A percentile compares a stretch with the other conserved stretches of the same genome.
These are phyloP conservation scores for Coniophora puteana DNA, from an alignment of 1,284 basidiomycete species.

Conservation along the genomic window DNA sequence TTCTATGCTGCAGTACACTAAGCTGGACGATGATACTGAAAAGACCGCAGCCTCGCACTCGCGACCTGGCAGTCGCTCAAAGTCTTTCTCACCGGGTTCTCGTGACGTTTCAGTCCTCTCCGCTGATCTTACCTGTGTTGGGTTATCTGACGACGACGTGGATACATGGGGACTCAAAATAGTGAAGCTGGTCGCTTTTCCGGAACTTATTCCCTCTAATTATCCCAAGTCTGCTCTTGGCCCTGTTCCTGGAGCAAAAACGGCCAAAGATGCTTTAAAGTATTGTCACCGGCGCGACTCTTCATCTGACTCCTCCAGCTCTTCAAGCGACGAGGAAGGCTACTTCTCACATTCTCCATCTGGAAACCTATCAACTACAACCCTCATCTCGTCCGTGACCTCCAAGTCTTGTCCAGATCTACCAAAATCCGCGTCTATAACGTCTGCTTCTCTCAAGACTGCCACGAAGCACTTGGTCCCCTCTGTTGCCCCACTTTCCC, in stretches of 20 bases:
- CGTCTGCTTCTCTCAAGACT: slow-evolving; percentile 29
- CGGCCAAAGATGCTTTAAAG: slow-evolving; percentile 11
- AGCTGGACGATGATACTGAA: slow-evolving; percentile 8
- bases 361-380: slow-evolving; percentile 28
- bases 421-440: slow-evolving; percentile 20
- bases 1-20: slow-evolving; percentile 22
- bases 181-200: slow-evolving; percentile 69
- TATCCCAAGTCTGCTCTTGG: slow-evolving; percentile 5
- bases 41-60: slow-evolving; percentile 8
- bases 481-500: slow-evolving; percentile 21
- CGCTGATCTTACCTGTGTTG: slow-evolving; percentile 55
- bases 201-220: slow-evolving; percentile 52
- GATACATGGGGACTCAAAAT: slow-evolving; percentile 73
- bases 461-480: slow-evolving; percentile 30
- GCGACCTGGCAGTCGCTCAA: slow-evolving; percentile 20
- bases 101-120: slow-evolving; percentile 46
- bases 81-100: slow-evolving; percentile 44
- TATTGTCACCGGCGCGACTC: slow-evolving; percentile 20
- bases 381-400: slow-evolving; percentile 26
- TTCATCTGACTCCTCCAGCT: slow-evolving; percentile 24
- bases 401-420: slow-evolving; percentile 45
- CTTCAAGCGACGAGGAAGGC: slow-evolving; percentile 40
- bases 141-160: slow-evolving; percentile 55
- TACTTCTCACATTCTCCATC: slow-evolving; percentile 55
- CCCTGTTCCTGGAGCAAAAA: too few relatives aligned